Evolutionary conservation across 2,329 filamentous ascomycete genomes (phyloP).

Genomic region (Aureobasidium subglaciale): DNA sequence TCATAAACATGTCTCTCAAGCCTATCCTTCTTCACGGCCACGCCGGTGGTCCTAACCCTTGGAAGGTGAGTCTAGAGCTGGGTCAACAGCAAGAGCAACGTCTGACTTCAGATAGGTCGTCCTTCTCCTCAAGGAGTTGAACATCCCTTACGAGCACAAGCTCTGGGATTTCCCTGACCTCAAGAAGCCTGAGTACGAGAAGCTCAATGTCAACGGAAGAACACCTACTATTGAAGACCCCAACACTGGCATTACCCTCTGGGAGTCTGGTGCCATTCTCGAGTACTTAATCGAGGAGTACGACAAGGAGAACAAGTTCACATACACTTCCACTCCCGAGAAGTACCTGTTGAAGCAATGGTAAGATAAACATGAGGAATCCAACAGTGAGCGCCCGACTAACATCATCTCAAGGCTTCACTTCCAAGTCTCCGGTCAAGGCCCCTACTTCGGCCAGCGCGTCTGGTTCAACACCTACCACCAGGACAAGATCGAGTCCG

Average conservation of each 20-base stretch:
- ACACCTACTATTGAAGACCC: slow-evolving; percentile 42
- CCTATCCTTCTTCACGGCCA: slow-evolving; percentile 18
- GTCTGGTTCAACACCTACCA: slow-evolving; percentile 33
- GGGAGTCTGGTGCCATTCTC: slow-evolving; percentile 28
- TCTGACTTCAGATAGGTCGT: slow-evolving; percentile 40
- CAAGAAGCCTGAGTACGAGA: slow-evolving; percentile 34
- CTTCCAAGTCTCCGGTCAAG: slow-evolving; percentile 40
- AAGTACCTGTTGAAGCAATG: slow-evolving; percentile 36
- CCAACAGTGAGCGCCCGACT: not conserved
- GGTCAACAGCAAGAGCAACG: too few relatives aligned
- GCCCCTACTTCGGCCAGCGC: slow-evolving; percentile 40
- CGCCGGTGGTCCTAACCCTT: slow-evolving; percentile 12
- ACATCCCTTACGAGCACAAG: slow-evolving; percentile 33
- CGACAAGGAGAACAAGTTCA: slow-evolving; percentile 37
- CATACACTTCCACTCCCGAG: slow-evolving; percentile 32
- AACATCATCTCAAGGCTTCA: slow-evolving; percentile 4
- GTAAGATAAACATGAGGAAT: slow-evolving; percentile 13
- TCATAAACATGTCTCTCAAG: slow-evolving; percentile 16
- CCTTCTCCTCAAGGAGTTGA: slow-evolving; percentile 40
- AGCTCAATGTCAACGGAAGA: slow-evolving; percentile 37
- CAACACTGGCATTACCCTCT: slow-evolving; percentile 37
- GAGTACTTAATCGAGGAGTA: slow-evolving; percentile 35
- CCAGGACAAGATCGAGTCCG: slow-evolving; percentile 38
- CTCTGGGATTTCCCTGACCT: slow-evolving; percentile 32
- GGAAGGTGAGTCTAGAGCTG: too few relatives aligned